A percentile compares a stretch with the other conserved stretches of the same genome.
phyloP scores from a whole-genome alignment of 2,329 filamentous ascomycete genomes.

The Colletotrichum sp. region DNA sequence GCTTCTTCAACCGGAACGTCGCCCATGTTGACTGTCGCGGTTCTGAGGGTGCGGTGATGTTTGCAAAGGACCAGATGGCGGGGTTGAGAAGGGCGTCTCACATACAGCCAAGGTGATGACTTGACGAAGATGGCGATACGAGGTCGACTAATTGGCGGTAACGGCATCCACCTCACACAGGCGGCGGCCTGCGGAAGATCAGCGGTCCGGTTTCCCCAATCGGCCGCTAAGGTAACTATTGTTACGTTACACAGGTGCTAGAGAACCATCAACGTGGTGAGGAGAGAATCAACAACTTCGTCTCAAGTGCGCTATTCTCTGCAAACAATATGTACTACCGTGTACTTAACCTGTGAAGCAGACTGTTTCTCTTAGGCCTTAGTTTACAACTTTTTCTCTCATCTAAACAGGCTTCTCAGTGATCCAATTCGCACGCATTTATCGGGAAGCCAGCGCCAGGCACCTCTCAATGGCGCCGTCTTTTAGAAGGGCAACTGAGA shows the following conservation, averaged over 20 bases:
- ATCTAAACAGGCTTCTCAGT: background rate
- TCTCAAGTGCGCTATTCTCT: background rate
- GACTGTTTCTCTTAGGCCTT: background rate
- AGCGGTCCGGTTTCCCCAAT: background rate
- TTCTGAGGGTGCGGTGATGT: background rate
- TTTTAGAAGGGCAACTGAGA: background rate
- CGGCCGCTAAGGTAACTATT: background rate
- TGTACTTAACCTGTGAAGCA: background rate
- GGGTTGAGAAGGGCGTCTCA: background rate
- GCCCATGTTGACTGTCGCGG: constrained; percentile 38
- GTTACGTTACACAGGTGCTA: background rate
- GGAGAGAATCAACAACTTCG: background rate
- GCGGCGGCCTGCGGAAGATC: constrained; percentile 19
- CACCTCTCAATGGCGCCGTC: background rate
- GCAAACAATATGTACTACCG: background rate
- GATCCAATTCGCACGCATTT: background rate
- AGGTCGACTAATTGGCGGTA: background rate
- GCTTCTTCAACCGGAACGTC: constrained; percentile 42
- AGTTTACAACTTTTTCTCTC: background rate
- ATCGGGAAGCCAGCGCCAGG: background rate
- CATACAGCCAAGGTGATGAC: background rate
- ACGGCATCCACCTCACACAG: background rate
- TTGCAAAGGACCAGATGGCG: background rate
- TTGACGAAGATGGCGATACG: background rate
- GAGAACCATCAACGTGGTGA: background rate